Percentiles rank a stretch among this genome's conserved stretches.
phyloP scores from a whole-genome alignment of 768 basidiomycete genomes.

The Hypholoma fasciculare region DNA sequence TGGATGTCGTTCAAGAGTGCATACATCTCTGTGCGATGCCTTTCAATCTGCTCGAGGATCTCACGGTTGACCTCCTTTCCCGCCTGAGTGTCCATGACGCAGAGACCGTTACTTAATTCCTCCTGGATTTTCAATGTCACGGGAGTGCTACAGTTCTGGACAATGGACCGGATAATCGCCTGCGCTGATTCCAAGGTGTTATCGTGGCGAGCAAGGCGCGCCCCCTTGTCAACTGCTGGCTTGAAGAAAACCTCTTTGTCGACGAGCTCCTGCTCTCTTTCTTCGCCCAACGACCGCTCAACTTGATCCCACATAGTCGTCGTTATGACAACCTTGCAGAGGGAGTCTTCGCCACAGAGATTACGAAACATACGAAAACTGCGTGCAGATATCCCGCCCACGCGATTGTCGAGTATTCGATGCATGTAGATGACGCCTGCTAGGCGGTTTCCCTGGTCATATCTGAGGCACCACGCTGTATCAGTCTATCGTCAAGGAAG shows the following conservation, averaged over 20 bases:
- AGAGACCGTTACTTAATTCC: constrained; percentile 49
- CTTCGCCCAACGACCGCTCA: constrained; percentile 33
- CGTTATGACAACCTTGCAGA: constrained; percentile 50
- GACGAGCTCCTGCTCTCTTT: constrained; percentile 46
- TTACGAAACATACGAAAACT: constrained; percentile 53
- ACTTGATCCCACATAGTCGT: constrained; percentile 57
- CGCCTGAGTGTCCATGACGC: constrained; percentile 52
- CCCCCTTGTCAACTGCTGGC: constrained; percentile 49
- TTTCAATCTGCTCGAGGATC: constrained; percentile 43
- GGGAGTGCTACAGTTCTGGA: constrained; percentile 32
- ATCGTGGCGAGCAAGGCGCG: constrained; percentile 41
- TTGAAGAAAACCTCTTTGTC: constrained; percentile 49
- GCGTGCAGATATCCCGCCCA: constrained; percentile 50
- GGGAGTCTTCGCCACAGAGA: constrained; percentile 50
- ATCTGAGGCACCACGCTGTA: constrained; percentile 16
- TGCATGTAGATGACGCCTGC: constrained; percentile 58
- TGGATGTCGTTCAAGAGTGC: constrained; percentile 48
- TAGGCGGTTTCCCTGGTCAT: constrained; percentile 36
- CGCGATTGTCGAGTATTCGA: constrained; percentile 50
- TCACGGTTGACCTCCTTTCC: constrained; percentile 53
- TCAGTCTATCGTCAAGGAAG: not conserved
- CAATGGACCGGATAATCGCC: constrained; percentile 40
- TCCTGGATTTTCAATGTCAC: constrained; percentile 51
- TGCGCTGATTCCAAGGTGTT: constrained; percentile 41
- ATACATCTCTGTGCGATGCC: constrained; percentile 48